Conservation (phyloP, 345 rosid genomes). For the Fremontodendron californicum region DNA sequence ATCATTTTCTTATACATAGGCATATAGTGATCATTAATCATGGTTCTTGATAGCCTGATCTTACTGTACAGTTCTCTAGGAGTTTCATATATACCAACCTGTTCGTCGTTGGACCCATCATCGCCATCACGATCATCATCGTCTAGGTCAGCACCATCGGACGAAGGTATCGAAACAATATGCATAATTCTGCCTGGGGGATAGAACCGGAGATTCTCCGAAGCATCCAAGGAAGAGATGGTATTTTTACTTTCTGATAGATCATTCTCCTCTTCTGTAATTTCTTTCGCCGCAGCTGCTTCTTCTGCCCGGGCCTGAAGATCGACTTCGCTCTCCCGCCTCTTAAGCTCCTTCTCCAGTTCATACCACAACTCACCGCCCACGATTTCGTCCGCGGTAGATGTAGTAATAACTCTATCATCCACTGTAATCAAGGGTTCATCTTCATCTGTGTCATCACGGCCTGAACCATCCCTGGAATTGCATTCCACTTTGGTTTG, state of each 20-base stretch:
- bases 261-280: slow-evolving; percentile 61
- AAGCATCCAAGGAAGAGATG: slow-evolving; percentile 36
- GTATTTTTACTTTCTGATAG: slow-evolving; percentile 38
- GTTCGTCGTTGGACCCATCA: slow-evolving; percentile 28
- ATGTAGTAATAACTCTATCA: slow-evolving; percentile 31
- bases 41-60: slow-evolving; percentile 79
- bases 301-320: slow-evolving; percentile 62
- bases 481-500: slow-evolving; percentile 32
- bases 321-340: slow-evolving; percentile 56
- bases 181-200: slow-evolving; percentile 92
- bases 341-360: slow-evolving; percentile 74
- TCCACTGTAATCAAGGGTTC: slow-evolving; percentile 45
- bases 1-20: slow-evolving; percentile 92
- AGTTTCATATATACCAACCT: slow-evolving; percentile 61
- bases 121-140: neutral
- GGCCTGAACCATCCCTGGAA: slow-evolving; percentile 47
- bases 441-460: slow-evolving; percentile 59
- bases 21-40: slow-evolving; percentile 98
- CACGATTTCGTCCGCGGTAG: slow-evolving; percentile 45
- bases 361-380: slow-evolving; percentile 88
- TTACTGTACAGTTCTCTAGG: slow-evolving; percentile 86
- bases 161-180: slow-evolving; percentile 46
- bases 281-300: slow-evolving; percentile 75
- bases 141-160: slow-evolving; percentile 13
- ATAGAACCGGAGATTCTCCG: slow-evolving; percentile 67